phyloP scores from a whole-genome alignment of 352 stramenopile genomes.

The Phytopythium chamaehyphon region DNA sequence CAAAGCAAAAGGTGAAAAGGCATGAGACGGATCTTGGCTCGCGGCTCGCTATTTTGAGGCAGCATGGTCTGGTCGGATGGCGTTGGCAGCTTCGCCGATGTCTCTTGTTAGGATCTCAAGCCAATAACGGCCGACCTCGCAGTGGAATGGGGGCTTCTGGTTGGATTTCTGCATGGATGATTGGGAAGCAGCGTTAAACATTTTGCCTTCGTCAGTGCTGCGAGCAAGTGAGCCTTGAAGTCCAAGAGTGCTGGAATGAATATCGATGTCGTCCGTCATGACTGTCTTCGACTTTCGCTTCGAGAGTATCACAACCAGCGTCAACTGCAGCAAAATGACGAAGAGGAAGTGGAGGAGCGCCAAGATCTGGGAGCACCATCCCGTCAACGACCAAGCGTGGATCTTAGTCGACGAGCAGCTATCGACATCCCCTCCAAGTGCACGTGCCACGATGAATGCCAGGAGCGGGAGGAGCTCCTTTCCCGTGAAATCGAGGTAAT shows the following conservation, averaged over 20 bases:
- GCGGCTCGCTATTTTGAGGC: too few relatives aligned
- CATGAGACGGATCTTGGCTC: too few relatives aligned
- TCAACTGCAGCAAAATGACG: slow-evolving; percentile 2
- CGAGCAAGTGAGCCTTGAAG: neutral
- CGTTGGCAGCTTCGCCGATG: too few relatives aligned
- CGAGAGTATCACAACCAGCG: neutral
- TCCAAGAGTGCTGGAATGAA: too few relatives aligned
- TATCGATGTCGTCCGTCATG: neutral
- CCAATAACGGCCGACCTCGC: too few relatives aligned
- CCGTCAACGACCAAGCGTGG: neutral
- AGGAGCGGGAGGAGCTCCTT: slow-evolving; percentile 22
- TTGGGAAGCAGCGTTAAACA: too few relatives aligned
- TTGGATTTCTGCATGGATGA: too few relatives aligned
- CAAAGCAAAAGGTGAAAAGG: too few relatives aligned
- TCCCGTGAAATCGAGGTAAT: slow-evolving; percentile 15
- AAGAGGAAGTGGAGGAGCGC: neutral
- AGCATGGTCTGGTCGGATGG: too few relatives aligned
- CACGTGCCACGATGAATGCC: slow-evolving; percentile 14
- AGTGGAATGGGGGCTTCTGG: too few relatives aligned
- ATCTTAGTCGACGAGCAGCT: neutral
- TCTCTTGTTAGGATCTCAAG: too few relatives aligned
- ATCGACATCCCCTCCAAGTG: slow-evolving; percentile 2
- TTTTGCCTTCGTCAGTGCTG: neutral
- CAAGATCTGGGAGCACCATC: neutral
- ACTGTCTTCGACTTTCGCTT: neutral